Base-by-base conservation (phyloP, 306 rosid genomes). In the Ammopiptanthus mongolicus region DNA sequence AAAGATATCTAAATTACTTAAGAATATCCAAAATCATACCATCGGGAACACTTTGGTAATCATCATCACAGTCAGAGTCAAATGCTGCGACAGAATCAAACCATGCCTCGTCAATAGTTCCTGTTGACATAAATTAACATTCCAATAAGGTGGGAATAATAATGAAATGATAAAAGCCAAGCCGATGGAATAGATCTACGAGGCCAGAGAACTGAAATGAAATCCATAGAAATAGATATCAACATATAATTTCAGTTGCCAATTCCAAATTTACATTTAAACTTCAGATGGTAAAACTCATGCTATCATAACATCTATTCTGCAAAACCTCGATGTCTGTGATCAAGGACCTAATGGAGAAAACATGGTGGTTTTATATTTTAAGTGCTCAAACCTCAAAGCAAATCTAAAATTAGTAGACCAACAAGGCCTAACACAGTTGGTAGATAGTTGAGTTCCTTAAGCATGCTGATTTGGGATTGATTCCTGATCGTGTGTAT, bases 51-150 rank as follows among this genome's bases (percentile, higher is more conserved):
- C 99, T 96, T 39, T 75, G 93, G 81, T 77, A 92, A 55, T 96
- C 99, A 56, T 96, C 99, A 34, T 96, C 99, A 21, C 97, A 85
- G 63, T 95, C 99, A 1, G 98, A 96, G 64, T 92, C 99, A 31
- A 96, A 87, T 60, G 48, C 53, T 13, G 89, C 82, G 69, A 46
- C 62, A 8, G 99, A 79, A 86, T 96, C 99, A 81, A 87, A 96
- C 98, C 98, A 96, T 34, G 90, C 78, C 41, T 95, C 98, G 5
- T 86, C 98, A 58, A 19, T 74, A 66, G 82, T 75, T 81, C 85
- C 98, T 81, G 87, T 62, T 51, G 41, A 13, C 61, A 48, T 70
- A 73, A 81, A 73, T 28, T 61, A 18, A 75, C 52, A 76, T 71
- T 69, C 33, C 34, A 55, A 53, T 8, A 39, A 63, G 44, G 70